Evolutionary conservation across 441 rosid species (phyloP).

Genomic region (Erodium moschatum): DNA sequence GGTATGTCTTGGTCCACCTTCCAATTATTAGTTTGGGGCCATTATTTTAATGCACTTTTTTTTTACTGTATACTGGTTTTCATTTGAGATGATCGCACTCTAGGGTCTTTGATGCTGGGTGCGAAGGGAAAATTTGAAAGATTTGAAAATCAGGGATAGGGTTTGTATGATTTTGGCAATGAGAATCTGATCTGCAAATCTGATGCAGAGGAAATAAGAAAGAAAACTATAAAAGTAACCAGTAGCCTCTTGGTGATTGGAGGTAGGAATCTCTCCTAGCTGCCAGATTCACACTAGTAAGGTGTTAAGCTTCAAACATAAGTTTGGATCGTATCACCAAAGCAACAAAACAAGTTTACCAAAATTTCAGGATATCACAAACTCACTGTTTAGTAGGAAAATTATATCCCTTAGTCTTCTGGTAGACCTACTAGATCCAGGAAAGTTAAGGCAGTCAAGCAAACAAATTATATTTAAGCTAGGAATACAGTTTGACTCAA

Average conservation of each 20-base stretch:
- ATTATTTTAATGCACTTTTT: conserved; percentile 10
- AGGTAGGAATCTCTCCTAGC: conserved; percentile 7
- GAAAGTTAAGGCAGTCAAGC: neutral
- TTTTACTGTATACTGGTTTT: conserved; percentile 3
- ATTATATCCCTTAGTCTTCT: neutral
- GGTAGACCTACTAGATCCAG: conserved; percentile 10
- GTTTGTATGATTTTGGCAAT: conserved; percentile 1
- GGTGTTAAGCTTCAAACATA: conserved; percentile 4
- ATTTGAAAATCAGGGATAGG: conserved; percentile 3
- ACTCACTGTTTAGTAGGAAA: neutral
- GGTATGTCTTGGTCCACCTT: conserved; percentile 41
- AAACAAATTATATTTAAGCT: neutral
- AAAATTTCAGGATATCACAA: conserved; percentile 1
- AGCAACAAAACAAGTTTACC: neutral
- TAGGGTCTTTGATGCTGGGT: neutral
- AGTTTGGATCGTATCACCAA: neutral
- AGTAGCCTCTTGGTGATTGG: neutral
- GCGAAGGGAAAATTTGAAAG: neutral
- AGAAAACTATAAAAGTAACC: neutral
- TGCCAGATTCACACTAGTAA: conserved; percentile 4
- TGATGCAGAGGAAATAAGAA: neutral
- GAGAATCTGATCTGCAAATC: neutral
- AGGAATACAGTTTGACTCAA: neutral
- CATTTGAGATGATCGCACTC: neutral
- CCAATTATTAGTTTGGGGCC: conserved; percentile 17